A percentile compares a stretch with the other conserved stretches of the same genome.
These are phyloP conservation scores for Aspergillus sp. DNA, from an alignment of 2,329 filamentous ascomycete genomes.

Conservation along the genomic window DNA sequence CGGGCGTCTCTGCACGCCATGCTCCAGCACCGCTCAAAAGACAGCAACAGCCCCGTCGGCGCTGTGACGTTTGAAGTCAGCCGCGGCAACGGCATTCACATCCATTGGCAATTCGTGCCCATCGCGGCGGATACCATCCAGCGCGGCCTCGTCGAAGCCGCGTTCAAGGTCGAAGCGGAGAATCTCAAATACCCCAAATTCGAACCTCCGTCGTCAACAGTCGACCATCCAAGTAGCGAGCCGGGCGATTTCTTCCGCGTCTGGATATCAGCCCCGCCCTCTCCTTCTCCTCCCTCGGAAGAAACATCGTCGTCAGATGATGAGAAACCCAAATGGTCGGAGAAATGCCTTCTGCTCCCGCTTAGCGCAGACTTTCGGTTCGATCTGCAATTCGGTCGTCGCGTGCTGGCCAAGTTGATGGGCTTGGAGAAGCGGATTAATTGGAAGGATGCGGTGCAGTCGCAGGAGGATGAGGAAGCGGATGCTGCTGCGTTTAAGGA, in stretches of 20 bases:
- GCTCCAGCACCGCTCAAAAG: conserved; percentile 44
- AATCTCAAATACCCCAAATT: conserved; percentile 57
- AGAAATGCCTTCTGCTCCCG: conserved; percentile 65
- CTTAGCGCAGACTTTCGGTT: conserved; percentile 67
- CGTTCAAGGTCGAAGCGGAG: conserved; percentile 80
- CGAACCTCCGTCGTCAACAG: conserved; percentile 20
- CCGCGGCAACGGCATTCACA: conserved; percentile 69
- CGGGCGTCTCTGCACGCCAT: conserved; percentile 69
- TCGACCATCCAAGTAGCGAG: conserved; percentile 35
- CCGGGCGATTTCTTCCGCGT: conserved; percentile 65
- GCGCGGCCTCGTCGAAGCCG: conserved; percentile 72
- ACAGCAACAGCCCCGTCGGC: conserved; percentile 50
- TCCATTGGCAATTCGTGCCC: conserved; percentile 90
- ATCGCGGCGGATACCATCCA: conserved; percentile 59
- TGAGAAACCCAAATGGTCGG: conserved; percentile 18
- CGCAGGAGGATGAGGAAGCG: conserved; percentile 64
- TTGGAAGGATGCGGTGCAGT: conserved; percentile 80
- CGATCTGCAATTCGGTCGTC: conserved; percentile 81
- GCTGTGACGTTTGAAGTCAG: conserved; percentile 90
- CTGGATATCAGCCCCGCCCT: conserved; percentile 55
- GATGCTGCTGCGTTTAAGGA: conserved; percentile 73
- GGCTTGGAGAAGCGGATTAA: conserved; percentile 67
- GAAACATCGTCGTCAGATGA: conserved; percentile 5
- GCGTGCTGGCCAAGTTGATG: conserved; percentile 80
- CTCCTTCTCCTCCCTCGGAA: conserved; percentile 2